Evolutionary conservation across 1,139 yeast species (phyloP), one percentile per base, ranked within the genome.

Genomic region (Nadsonia commutata): DNA sequence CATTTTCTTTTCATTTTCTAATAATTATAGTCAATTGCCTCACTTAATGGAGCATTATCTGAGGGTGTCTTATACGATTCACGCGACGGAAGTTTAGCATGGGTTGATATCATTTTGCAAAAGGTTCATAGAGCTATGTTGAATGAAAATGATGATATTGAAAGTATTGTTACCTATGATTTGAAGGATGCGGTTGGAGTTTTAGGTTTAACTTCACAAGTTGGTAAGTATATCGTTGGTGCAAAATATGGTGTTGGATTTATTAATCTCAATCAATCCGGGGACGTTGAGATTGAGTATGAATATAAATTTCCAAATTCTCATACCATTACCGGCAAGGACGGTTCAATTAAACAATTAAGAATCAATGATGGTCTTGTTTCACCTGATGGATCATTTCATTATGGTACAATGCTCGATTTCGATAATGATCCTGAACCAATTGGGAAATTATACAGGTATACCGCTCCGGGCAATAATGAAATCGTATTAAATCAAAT

Each of bases 321-420:
- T 27, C 5, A 13, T 4, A 13, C 9, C n/a, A 9, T 13, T 5
- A 27, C 33, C 3, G 16, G 8, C 33, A 11, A 11, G 9, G 16
- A 13, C n/a, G 13, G 3, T 13, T 13, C 16, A 11, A 16, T 11
- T 16, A 27, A 8, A 13, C 5, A 13, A 20, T 33, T 53, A 47
- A 50, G 64, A 31, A 55, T 60, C 52, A 60, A 60, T 43, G 64
- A 60, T 43, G 64, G 64, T 3, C 45, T 46, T n/a, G 59, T 63
- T 11, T 67, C 63, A 45, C 58, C 65, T 23, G 45, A 51, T 37
- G 68, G 67, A 38, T 51, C 64, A 40, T 51, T 56, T 43, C 47
- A 57, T 44, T 60, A 54, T 17, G 64, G 64, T 3, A 53, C 60
- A 19, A 52, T 56, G 57, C 50, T 48, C 20, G 51, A 48, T 39